Evolutionary conservation across 306 rosid genomes (phyloP).

Genomic region (Prunus armeniaca): DNA sequence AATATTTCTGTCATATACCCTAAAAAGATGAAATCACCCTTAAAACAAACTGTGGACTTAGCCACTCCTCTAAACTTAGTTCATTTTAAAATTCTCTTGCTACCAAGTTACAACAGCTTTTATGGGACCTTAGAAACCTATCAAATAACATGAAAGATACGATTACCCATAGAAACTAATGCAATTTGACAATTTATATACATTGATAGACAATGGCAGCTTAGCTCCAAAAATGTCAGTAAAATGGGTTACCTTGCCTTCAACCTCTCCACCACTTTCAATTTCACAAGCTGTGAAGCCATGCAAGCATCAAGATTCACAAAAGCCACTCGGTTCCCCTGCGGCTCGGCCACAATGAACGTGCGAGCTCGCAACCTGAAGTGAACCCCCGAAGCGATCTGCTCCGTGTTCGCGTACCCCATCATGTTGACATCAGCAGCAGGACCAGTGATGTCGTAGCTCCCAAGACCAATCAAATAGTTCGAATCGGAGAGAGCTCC

Average conservation of each 20-base stretch:
- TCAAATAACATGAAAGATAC: not conserved
- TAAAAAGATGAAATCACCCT: not conserved
- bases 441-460: conserved; percentile 95
- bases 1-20: not conserved
- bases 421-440: conserved; percentile 96
- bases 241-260: conserved; percentile 66
- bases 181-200: not conserved
- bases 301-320: conserved; percentile 96
- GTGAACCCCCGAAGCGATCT: conserved; percentile 73
- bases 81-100: not conserved
- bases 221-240: not conserved
- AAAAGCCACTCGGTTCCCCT: conserved; percentile 72
- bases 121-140: not conserved
- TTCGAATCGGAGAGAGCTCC: conserved; percentile 41
- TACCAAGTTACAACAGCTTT: not conserved
- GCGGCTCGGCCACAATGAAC: conserved; percentile 68
- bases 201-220: not conserved
- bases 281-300: conserved; percentile 79
- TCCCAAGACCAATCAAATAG: conserved; percentile 79
- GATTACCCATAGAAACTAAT: not conserved
- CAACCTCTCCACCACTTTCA: conserved; percentile 75
- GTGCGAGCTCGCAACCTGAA: conserved; percentile 79
- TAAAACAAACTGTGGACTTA: not conserved
- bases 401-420: conserved; percentile 83
- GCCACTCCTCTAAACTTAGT: not conserved